These are phyloP conservation scores for Aspergillus ochraceoroseus DNA, from an alignment of 2,329 filamentous ascomycete species.

Conservation along the genomic window DNA sequence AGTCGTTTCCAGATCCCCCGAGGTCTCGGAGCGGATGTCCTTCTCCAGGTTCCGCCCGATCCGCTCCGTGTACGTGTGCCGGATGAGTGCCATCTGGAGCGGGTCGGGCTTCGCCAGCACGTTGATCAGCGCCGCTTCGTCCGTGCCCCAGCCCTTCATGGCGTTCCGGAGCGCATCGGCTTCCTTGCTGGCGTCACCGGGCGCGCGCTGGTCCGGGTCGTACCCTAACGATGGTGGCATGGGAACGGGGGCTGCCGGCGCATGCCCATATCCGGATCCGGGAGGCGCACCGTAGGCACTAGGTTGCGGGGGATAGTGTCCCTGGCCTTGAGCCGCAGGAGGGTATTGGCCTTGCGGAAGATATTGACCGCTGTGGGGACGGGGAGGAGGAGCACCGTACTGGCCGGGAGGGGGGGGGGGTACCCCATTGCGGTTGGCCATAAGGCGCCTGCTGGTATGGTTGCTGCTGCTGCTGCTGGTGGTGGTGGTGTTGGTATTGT, in stretches of 20 bases:
- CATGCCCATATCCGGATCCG: background rate
- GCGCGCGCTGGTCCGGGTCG: conserved; percentile 57
- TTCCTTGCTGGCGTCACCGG: conserved; percentile 56
- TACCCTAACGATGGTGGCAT: conserved; percentile 67
- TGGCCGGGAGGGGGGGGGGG: conserved; percentile 8
- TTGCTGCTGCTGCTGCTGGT: background rate
- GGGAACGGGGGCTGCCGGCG: conserved; percentile 27
- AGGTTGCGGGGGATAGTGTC: conserved; percentile 6
- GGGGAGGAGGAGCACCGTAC: conserved; percentile 2
- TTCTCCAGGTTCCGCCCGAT: conserved; percentile 62
- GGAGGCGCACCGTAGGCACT: conserved; percentile 4
- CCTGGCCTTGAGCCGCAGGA: conserved; percentile 3
- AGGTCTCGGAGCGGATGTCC: conserved; percentile 69
- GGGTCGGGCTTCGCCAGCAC: conserved; percentile 66
- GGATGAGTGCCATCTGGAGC: conserved; percentile 62
- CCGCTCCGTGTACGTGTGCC: conserved; percentile 58
- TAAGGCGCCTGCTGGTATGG: conserved; percentile 1
- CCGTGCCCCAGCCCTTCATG: conserved; percentile 62
- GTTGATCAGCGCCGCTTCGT: conserved; percentile 57
- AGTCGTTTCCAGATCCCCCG: conserved; percentile 64
- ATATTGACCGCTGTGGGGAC: conserved; percentile 6
- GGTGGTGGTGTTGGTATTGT: conserved; percentile 3
- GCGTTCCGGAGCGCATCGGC: conserved; percentile 64
- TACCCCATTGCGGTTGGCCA: conserved; percentile 5
- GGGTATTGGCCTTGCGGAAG: conserved; percentile 9